Percentiles rank a stretch among this genome's conserved stretches.
phyloP scores from a whole-genome alignment of 495 filamentous ascomycete species.

The Hypoxylon fragiforme region DNA sequence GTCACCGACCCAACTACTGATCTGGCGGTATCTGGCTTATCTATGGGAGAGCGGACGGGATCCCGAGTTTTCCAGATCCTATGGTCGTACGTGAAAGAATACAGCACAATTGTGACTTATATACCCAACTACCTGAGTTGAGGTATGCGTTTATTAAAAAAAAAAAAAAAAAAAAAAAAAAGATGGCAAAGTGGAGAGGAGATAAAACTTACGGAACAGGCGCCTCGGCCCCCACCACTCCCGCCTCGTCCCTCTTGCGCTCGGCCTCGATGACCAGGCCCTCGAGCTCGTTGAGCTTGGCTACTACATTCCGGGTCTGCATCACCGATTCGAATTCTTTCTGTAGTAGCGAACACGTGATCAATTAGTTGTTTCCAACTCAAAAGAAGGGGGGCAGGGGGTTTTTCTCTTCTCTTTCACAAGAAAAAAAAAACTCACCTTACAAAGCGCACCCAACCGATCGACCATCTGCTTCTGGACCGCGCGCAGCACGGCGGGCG shows the following conservation, averaged over 20 bases:
- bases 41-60: constrained; percentile 57
- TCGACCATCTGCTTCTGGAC: constrained; percentile 73
- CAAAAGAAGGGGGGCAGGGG: background rate
- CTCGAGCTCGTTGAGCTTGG: constrained; percentile 82
- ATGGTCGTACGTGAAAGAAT: constrained; percentile 48
- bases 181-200: no score
- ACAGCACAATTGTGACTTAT: constrained; percentile 14
- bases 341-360: constrained; percentile 32
- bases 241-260: constrained; percentile 55
- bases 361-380: background rate
- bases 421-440: constrained; percentile 40
- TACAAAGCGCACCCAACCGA: constrained; percentile 62
- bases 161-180: constrained; percentile 6
- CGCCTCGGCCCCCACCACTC: constrained; percentile 30
- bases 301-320: constrained; percentile 67
- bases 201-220: constrained; percentile 56
- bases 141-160: no score
- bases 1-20: constrained; percentile 56
- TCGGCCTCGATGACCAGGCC: constrained; percentile 70
- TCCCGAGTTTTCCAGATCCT: constrained; percentile 49
- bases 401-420: no score
- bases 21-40: constrained; percentile 44
- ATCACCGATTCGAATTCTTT: constrained; percentile 80
- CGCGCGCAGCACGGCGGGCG: constrained; percentile 65
- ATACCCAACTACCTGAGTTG: no score